A percentile compares a stretch with the other conserved stretches of the same genome.
These are phyloP conservation scores for Litchi chinensis DNA, from an alignment of 345 rosid species.

Conservation along the genomic window DNA sequence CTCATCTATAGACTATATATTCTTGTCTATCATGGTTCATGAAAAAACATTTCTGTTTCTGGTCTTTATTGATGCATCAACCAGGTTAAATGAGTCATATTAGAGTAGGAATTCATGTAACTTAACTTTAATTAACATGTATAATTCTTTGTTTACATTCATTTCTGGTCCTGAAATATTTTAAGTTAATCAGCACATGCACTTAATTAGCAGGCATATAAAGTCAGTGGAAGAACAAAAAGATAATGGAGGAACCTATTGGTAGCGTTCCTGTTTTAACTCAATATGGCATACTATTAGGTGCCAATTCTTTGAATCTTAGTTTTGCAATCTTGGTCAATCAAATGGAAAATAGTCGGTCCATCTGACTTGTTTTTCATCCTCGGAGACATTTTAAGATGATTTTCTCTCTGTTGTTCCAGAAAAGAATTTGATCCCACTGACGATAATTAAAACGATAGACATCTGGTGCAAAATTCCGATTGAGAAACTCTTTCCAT, in stretches of 20 bases:
- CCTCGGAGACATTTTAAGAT: not conserved
- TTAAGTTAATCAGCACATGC: too few species aligned
- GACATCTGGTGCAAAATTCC: not conserved
- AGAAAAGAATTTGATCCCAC: not conserved
- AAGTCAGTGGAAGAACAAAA: too few species aligned
- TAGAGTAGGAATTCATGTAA: too few species aligned
- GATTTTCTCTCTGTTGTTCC: not conserved
- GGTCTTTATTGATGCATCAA: not conserved
- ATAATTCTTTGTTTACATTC: too few species aligned
- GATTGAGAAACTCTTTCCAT: not conserved
- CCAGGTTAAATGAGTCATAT: not conserved
- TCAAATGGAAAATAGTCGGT: not conserved
- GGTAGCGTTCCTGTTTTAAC: too few species aligned
- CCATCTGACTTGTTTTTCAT: not conserved
- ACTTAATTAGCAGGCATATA: too few species aligned
- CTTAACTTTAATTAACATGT: too few species aligned
- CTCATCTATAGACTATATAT: not conserved
- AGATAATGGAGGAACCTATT: too few species aligned
- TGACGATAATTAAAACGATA: not conserved
- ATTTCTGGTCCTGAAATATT: too few species aligned
- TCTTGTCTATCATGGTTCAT: not conserved
- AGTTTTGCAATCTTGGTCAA: not conserved
- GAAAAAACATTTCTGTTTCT: not conserved
- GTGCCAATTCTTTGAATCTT: not conserved
- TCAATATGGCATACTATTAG: not conserved